phyloP scores from a whole-genome alignment of 805 yeast genomes.

The Schwanniomyces sp. region DNA sequence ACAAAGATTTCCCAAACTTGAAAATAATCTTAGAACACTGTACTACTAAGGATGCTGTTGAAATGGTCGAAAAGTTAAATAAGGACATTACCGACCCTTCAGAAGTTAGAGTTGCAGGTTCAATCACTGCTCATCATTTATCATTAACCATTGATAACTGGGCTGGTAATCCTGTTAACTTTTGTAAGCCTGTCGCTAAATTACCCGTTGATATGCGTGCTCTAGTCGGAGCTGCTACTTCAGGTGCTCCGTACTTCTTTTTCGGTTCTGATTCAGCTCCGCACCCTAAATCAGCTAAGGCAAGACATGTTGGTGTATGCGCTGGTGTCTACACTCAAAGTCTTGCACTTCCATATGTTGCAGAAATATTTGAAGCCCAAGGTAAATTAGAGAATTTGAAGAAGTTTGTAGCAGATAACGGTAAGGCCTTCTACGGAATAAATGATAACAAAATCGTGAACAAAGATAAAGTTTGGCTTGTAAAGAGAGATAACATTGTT shows the following conservation, averaged over 20 bases:
- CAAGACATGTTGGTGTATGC: conserved; percentile 78
- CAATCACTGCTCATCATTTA: conserved; percentile 95
- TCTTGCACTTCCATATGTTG: conserved; percentile 76
- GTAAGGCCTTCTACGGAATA: conserved; percentile 69
- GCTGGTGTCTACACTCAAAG: conserved; percentile 98
- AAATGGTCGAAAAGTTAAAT: conserved; percentile 63
- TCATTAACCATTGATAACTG: conserved; percentile 87
- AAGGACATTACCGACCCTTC: conserved; percentile 24
- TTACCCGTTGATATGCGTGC: conserved; percentile 82
- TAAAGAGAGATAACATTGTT: conserved; percentile 51
- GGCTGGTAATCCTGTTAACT: conserved; percentile 95
- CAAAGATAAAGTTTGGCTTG: conserved; percentile 53
- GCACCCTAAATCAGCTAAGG: conserved; percentile 80
- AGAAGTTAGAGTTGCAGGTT: conserved; percentile 72
- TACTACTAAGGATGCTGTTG: conserved; percentile 86
- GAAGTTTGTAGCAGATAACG: conserved; percentile 74
- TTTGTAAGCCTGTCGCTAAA: conserved; percentile 98
- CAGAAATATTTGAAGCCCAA: conserved; percentile 74
- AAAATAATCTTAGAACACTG: conserved; percentile 92
- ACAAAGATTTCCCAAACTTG: conserved; percentile 78
- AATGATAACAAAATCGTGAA: conserved; percentile 36
- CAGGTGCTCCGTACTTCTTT: conserved; percentile 90
- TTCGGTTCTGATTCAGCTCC: conserved; percentile 99
- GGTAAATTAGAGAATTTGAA: conserved; percentile 65
- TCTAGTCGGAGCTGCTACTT: conserved; percentile 80